Base-by-base conservation (phyloP, 495 filamentous ascomycete species). In the Penicillium chermesinum region DNA sequence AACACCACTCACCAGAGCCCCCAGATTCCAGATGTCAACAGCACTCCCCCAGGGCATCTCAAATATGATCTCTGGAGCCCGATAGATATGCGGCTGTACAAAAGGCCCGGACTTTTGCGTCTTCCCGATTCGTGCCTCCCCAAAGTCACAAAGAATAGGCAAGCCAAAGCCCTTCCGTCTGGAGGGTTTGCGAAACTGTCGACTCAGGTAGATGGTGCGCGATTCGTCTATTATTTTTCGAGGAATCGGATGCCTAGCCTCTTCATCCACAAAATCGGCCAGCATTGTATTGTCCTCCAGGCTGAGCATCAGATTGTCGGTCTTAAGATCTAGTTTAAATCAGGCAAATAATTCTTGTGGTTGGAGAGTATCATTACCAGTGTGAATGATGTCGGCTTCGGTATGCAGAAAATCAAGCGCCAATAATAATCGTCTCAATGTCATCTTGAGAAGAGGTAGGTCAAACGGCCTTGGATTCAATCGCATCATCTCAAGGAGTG, bases 1-100 rank as follows among this genome's bases (percentile, higher is more conserved):
- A 8, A 19, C 17, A 15, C 7, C 16, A 50, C 65, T 50, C 55
- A 78, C 73, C 58, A 76, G 55, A 35, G 67, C 62, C 6, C 64
- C 75, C 12, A 69, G 37, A 38, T 61, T 64, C 70, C 69, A 75
- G 27, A 74, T 69, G 58, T 75, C 70, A 22, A 72, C 47, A 40
- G 61, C 58, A 36, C 47, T 61, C 51, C 59, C 57, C 73, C 70
- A 76, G 15, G 55, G 49, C 51, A 69, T 70, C 33, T 64, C 58
- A 35, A 74, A 58, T 32, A 72, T 66, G 7, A 73, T 38, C 53
- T 76, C 71, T 7, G 71, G 71, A n/a, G 69, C 65, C 40, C 70
- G 43, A 49, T 74, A 76, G 18, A 70, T 55, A 38, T 61, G 46
- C 15, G 70, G 70, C 59, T 70, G 65, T 40, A 69, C 49, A 32